Base-by-base conservation (phyloP, 2,329 filamentous ascomycete genomes). In the Sarocladium kiliense region DNA sequence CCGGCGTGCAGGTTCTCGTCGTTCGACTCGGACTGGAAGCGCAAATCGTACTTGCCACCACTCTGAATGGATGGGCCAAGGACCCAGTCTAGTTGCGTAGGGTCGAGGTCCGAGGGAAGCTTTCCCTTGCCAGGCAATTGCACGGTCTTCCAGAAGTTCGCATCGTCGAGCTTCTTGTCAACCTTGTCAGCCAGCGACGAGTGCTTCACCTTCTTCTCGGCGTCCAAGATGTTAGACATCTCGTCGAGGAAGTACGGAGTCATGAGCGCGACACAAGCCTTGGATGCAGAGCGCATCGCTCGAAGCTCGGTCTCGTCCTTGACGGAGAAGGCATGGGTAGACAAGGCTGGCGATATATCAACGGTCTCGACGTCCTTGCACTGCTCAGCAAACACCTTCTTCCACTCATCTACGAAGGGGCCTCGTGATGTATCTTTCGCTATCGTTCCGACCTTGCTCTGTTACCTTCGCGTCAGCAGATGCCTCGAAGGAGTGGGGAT, bases 241-340 rank as follows among this genome's bases (percentile, higher is more conserved):
- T 97, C 92, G 67, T 99, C 94, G 61, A 99, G 86, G 70, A 97
- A 97, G 72, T 94, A 99, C 57, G 93, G 91, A 53, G 91, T 91
- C 86, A 97, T 95, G 58, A 97, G 78, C 57, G 91, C 92, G 61
- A 95, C 93, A 63, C 92, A 97, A 47, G 94, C 93, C 67, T 94
- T 89, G 55, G 94, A 94, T 3, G 93, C 91, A 62, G 93, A 95
- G 66, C 95, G 87, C 81, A 99, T 97, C 11, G 90, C 87, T 61
- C 93, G 89, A 62, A 99, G 78, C 73, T 99, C 94, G 65, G 87
- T 88, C 71, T 97, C 92, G 67, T 97, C 94, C 73, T 99, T 99
- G 69, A 96, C 82, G 16, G 93, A 87, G 68, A 99, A 88, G 53
- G 91, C 91, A 41, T 87, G 83, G 9, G 84, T 81, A 9, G 94